These are phyloP conservation scores for Penicillium sp. DNA, from an alignment of 2,329 filamentous ascomycete species.

Conservation along the genomic window DNA sequence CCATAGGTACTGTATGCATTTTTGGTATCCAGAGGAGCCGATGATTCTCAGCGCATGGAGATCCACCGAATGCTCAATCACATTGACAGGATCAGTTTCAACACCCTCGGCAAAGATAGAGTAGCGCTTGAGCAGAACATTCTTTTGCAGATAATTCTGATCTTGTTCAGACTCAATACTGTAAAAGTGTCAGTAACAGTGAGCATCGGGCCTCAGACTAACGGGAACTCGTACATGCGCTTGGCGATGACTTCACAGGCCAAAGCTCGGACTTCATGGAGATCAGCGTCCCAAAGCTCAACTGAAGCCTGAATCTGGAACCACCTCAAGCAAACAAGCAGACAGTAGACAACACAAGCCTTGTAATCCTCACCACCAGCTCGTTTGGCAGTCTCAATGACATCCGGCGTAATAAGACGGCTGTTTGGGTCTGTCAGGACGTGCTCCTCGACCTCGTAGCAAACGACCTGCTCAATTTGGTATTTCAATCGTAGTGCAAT, in stretches of 20 bases:
- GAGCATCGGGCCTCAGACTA: neutral
- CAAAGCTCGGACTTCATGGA: conserved; percentile 74
- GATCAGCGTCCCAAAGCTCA: conserved; percentile 90
- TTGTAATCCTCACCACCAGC: conserved; percentile 75
- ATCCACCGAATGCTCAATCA: conserved; percentile 90
- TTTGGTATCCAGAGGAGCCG: conserved; percentile 90
- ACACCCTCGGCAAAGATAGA: conserved; percentile 73
- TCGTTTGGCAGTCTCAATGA: conserved; percentile 76
- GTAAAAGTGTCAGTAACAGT: conserved; percentile 4
- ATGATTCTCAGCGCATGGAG: conserved; percentile 87
- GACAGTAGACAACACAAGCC: conserved; percentile 79
- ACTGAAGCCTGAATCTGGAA: conserved; percentile 76
- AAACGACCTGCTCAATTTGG: conserved; percentile 83
- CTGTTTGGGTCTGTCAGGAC: conserved; percentile 79
- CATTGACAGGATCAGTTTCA: conserved; percentile 76
- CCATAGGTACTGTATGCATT: conserved; percentile 92
- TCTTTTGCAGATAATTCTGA: conserved; percentile 73
- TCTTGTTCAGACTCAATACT: conserved; percentile 87
- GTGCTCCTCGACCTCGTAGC: conserved; percentile 81
- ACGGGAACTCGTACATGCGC: conserved; percentile 48
- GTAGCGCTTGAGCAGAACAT: conserved; percentile 84
- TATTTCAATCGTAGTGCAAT: conserved; percentile 87
- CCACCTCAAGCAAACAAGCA: conserved; percentile 73
- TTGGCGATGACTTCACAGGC: conserved; percentile 95
- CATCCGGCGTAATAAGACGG: conserved; percentile 75